Conservation (phyloP, 2,329 filamentous ascomycete species). For the Diaporthe helianthi region DNA sequence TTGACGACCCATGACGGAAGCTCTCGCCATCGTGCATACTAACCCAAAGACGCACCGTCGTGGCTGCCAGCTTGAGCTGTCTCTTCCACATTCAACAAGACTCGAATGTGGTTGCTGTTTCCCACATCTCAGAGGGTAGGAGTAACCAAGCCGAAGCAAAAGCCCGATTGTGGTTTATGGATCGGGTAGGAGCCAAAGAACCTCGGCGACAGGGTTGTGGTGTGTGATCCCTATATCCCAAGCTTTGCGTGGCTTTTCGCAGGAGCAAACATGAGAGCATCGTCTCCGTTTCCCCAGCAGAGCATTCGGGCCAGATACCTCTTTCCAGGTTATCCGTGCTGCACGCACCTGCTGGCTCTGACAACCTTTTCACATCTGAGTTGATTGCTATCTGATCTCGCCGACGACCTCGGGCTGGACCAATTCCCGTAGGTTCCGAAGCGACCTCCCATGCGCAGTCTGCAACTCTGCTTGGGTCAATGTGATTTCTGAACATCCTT, state of each 20-base stretch:
- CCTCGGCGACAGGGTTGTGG: neutral
- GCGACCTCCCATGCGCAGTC: neutral
- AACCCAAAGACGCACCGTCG: neutral
- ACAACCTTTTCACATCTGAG: too few relatives aligned
- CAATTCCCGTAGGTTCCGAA: neutral
- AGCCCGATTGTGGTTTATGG: neutral
- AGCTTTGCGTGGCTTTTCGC: neutral
- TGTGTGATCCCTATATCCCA: neutral
- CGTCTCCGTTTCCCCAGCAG: neutral
- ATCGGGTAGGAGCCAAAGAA: neutral
- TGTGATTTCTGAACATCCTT: neutral
- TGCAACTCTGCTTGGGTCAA: neutral
- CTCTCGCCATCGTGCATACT: too few relatives aligned
- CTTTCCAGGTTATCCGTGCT: neutral
- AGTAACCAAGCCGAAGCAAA: neutral
- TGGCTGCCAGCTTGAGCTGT: neutral
- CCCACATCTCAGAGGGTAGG: neutral
- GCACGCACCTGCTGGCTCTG: neutral
- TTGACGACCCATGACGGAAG: neutral
- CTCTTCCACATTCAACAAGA: neutral
- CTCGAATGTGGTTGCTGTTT: neutral
- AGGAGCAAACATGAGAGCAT: neutral
- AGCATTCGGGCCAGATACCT: neutral
- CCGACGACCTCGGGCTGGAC: neutral
- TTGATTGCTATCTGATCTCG: neutral